phyloP scores from a whole-genome alignment of 2,329 filamentous ascomycete genomes.

The Aureobasidium sp. region DNA sequence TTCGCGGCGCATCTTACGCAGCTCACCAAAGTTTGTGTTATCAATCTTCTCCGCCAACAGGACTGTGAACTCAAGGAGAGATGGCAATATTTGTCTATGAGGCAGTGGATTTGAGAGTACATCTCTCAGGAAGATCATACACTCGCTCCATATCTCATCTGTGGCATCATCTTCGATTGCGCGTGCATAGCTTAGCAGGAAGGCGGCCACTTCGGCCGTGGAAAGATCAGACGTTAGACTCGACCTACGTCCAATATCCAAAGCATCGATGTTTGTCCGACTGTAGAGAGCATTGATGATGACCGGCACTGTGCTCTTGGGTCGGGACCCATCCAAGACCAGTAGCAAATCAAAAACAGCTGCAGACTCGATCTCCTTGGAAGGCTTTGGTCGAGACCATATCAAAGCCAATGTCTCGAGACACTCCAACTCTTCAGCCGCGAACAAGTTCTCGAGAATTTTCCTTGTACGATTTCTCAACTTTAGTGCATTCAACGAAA shows the following conservation, averaged over 20 bases:
- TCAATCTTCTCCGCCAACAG: conserved; percentile 92
- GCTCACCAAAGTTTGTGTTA: conserved; percentile 95
- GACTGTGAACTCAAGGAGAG: conserved; percentile 78
- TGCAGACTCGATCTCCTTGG: conserved; percentile 30
- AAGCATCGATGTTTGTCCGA: conserved; percentile 71
- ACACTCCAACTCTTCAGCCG: conserved; percentile 85
- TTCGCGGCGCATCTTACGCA: conserved; percentile 83
- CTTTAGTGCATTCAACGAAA: conserved; percentile 85
- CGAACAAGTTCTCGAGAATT: conserved; percentile 85
- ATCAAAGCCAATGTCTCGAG: conserved; percentile 82
- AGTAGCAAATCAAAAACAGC: conserved; percentile 77
- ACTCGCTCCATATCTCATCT: conserved; percentile 97
- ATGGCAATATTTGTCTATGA: conserved; percentile 81
- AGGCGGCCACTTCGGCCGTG: conserved; percentile 77
- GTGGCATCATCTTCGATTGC: conserved; percentile 94
- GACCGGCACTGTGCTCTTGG: conserved; percentile 84
- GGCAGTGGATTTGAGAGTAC: conserved; percentile 89
- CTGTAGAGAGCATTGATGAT: conserved; percentile 96
- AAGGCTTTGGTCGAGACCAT: conserved; percentile 54
- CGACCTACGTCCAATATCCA: conserved; percentile 75
- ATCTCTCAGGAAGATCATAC: conserved; percentile 81
- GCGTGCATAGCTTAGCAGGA: conserved; percentile 80
- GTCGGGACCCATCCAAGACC: conserved; percentile 81
- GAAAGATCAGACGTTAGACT: conserved; percentile 78
- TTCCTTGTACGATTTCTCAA: conserved; percentile 84